Evolutionary conservation across 1,139 yeast species (phyloP), one percentile per base, ranked within the genome.

Genomic region (Zhuliangozyma parablackwelliae): DNA sequence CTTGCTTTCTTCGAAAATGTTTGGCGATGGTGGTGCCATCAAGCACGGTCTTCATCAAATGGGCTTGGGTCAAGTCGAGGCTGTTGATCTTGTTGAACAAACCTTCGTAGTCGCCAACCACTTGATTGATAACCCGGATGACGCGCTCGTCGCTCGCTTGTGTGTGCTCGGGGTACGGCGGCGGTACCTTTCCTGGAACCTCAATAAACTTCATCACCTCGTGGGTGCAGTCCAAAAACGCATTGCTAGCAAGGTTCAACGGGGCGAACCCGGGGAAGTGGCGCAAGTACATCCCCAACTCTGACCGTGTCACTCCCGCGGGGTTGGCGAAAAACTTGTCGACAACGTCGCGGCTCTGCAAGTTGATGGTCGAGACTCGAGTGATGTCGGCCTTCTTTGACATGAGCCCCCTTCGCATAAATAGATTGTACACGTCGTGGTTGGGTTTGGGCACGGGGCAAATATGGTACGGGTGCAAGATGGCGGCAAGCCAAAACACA

Each of bases 401-500:
- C 50, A 83, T 82, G 30, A 90, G 59, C 0, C 95, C 92, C 40
- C 85, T 89, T 45, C 79, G 72, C 28, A 86, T 57, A 2, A 85
- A 37, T 21, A 37, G 38, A 24, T 32, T 30, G 32, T 37, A 37
- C 8, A 36, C 33, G 25, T 38, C 40, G 28, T 32, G 40, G 25
- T 31, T 28, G 26, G 39, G 36, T 20, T 40, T 40, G 9, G 26
- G 10, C 7, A 42, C 21, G 30, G 35, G 33, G 10, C 41, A 38
- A 2, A 25, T 21, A 5, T 40, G 27, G 69, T 78, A 81, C 2
- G 80, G 80, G 23, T 63, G 57, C 34, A 82, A 58, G 2, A 75
- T 61, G 2, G 74, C 53, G 1, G 75, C 51, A 30, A 78, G 54
- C 69, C 80, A 77, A 38, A 78, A 69, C 7, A 68, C 46, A 44